Base-by-base conservation (phyloP, 2,329 filamentous ascomycete species). In the Thelonectria rubi region DNA sequence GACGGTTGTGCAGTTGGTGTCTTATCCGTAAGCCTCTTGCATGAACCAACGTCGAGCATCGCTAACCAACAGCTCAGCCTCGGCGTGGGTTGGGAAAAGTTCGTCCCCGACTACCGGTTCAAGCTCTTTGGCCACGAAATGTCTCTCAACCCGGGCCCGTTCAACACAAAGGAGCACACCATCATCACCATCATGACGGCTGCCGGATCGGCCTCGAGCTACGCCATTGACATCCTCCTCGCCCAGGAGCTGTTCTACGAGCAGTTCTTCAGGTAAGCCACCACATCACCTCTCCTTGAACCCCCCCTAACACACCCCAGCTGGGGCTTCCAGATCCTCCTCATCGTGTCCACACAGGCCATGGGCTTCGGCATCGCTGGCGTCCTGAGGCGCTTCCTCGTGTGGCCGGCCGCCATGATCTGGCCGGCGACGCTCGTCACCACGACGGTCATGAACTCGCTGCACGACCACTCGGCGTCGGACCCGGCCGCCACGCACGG, bases 91-190 rank as follows among this genome's bases (percentile, higher is more conserved):
- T 86, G 84, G 83, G 83, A 86, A 60, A 70, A 82, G 56, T 67
- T 86, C 61, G 81, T 87, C 72, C 84, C 84, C 11, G 80, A 84
- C 58, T 80, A 79, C 60, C 78, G 79, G 56, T 83, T 80, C 76
- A 83, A 79, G 34, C 60, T 85, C 7, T 81, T 80, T 56, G 84
- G 85, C 18, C 57, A 84, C 63, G 83, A 81, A 62, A 85, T 86
- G 72, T 86, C 86, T 65, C 76, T 88, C 30, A 82, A 81, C 60
- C 80, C 85, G 0, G 84, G 84, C 9, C 82, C 80, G n/a, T 88
- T 87, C 76, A 88, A 86, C 73, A 82, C 81, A 73, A 88, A 88
- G 75, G 86, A 88, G 70, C 85, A 88, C 68, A 82, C 86, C 51
- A 76, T 87, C 43, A 86, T 88, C 65, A 84, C 86, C 30, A 83